phyloP scores from a whole-genome alignment of 2,329 filamentous ascomycete species.

The Plectosphaerella sp. region DNA sequence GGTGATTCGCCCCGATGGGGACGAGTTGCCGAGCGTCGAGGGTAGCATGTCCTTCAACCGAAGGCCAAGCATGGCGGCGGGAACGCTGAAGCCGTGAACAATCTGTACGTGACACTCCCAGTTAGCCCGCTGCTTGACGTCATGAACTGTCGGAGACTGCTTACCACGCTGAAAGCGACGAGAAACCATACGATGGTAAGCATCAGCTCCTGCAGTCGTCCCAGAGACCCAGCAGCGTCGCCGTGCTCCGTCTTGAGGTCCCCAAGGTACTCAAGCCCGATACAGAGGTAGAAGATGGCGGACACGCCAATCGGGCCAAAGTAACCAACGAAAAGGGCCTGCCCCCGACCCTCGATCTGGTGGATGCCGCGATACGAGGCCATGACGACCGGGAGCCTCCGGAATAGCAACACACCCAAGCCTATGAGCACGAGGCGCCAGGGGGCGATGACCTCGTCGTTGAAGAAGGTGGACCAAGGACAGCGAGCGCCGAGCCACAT shows the following conservation, averaged over 20 bases:
- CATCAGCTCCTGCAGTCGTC: constrained; percentile 59
- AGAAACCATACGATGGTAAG: constrained; percentile 82
- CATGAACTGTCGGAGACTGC: constrained; percentile 22
- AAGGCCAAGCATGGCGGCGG: background rate
- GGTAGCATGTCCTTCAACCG: background rate
- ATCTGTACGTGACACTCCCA: background rate
- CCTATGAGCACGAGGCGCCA: constrained; percentile 70
- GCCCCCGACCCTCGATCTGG: constrained; percentile 69
- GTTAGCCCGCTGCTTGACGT: background rate
- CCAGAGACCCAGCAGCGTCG: constrained; percentile 59
- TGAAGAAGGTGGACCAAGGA: constrained; percentile 69
- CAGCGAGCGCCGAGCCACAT: constrained; percentile 87
- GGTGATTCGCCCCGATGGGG: background rate
- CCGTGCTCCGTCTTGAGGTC: constrained; percentile 53
- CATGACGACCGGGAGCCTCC: constrained; percentile 73
- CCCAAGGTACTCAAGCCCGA: constrained; percentile 70
- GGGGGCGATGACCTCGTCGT: constrained; percentile 66
- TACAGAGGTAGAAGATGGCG: constrained; percentile 84
- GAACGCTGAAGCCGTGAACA: constrained; percentile 2
- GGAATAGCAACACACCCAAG: constrained; percentile 69
- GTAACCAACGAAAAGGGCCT: constrained; percentile 85
- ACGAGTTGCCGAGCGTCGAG: background rate
- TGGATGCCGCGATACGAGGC: constrained; percentile 70
- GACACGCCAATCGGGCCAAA: constrained; percentile 91
- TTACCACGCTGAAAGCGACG: constrained; percentile 74